Conservation (phyloP, 1,284 basidiomycete genomes). For the Trichosporon sp. region DNA sequence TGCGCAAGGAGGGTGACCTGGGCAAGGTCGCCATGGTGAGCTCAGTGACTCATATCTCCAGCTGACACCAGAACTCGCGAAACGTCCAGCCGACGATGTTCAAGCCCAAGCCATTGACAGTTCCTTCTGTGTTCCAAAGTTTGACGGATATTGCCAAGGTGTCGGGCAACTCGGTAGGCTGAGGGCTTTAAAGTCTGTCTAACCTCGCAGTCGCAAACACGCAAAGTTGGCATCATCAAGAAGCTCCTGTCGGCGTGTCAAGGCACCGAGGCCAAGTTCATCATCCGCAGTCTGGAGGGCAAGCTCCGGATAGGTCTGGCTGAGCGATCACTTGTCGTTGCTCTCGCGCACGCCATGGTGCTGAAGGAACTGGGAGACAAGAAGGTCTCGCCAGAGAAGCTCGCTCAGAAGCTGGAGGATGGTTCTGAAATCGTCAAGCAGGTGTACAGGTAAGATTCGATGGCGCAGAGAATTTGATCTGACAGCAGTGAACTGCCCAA, state of each 20-base stretch:
- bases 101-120: conserved; percentile 84
- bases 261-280: conserved; percentile 81
- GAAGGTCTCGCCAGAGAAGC: conserved; percentile 68
- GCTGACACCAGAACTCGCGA: conserved; percentile 68
- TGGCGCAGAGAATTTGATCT: background rate
- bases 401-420: conserved; percentile 71
- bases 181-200: background rate
- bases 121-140: conserved; percentile 80
- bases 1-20: conserved; percentile 90
- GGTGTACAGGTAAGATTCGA: conserved; percentile 71
- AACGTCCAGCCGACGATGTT: conserved; percentile 92
- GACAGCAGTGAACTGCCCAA: conserved; percentile 76
- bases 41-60: conserved; percentile 19
- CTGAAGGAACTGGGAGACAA: conserved; percentile 73
- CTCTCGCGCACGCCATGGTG: conserved; percentile 78
- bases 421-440: conserved; percentile 76
- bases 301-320: conserved; percentile 97
- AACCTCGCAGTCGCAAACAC: conserved; percentile 70
- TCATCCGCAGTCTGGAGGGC: conserved; percentile 91
- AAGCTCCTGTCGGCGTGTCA: conserved; percentile 89
- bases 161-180: conserved; percentile 68
- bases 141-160: conserved; percentile 82
- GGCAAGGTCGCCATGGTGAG: conserved; percentile 87
- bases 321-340: conserved; percentile 84
- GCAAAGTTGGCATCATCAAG: conserved; percentile 94